Evolutionary conservation across 768 basidiomycete genomes (phyloP), one percentile per base, ranked within the genome.

Genomic region (Tricholomella constricta): DNA sequence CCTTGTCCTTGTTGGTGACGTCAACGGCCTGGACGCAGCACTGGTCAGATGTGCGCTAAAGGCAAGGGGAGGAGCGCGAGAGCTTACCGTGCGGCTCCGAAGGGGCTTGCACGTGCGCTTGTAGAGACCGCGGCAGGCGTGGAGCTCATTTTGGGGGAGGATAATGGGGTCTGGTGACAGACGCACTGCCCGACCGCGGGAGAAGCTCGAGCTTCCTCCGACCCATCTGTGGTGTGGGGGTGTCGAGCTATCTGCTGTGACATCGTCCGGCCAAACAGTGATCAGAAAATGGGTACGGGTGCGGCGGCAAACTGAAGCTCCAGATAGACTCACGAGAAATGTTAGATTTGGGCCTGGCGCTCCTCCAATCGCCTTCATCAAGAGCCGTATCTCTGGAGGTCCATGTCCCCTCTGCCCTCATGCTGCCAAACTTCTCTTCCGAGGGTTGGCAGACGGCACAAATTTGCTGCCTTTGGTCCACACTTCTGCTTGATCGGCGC

Each of bases 171-270:
- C 25, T 89, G 81, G 11, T 78, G 9, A 82, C 77, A 15, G 92
- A 93, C 3, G 73, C 78, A 41, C 74, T 78, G 11, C 80, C 82
- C 26, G 89, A 81, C 29, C 93, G 85, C 22, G 95, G 94, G 2
- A 95, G 74, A 32, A 97, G 82, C 59, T 94, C 91, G 10, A 98
- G 79, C 67, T 91, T 94, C 49, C 83, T 82, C 43, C 94, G 86
- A 52, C 76, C 75, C 58, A 90, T 70, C 62, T 91, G 89, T 32
- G 92, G 92, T 10, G 91, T 91, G 4, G 93, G 84, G 92, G 88
- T 26, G 87, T 87, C 37, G 90, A 90, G 60, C 68, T 82, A 48
- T 68, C 82, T 29, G 90, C 88, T 91, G 60, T 23, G 2, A 6
- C 19, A 27, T n/a, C 22, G 29, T 27, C 14, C 25, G 27, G 27